A percentile compares a stretch with the other conserved stretches of the same genome.
phyloP scores from a whole-genome alignment of 1,284 basidiomycete species.

The Amylostereum chailletii region DNA sequence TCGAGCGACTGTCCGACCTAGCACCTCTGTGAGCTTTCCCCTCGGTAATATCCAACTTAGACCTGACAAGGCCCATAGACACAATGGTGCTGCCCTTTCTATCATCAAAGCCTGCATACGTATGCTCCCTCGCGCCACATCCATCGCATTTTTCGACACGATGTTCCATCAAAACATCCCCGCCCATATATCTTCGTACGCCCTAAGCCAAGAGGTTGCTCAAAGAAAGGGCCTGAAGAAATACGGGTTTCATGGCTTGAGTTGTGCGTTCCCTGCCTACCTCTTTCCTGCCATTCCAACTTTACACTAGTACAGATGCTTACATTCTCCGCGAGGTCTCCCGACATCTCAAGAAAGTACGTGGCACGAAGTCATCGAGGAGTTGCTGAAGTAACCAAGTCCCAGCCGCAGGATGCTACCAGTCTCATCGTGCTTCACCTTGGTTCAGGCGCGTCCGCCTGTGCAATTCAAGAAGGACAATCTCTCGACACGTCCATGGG shows the following conservation, averaged over 20 bases:
- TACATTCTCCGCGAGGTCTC: constrained; percentile 60
- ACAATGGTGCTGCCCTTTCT: constrained; percentile 53
- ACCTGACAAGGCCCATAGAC: constrained; percentile 26
- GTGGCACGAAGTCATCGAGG: not conserved
- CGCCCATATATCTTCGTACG: constrained; percentile 65
- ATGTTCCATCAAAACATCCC: constrained; percentile 78
- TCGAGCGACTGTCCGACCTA: constrained; percentile 69
- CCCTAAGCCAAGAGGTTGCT: constrained; percentile 60
- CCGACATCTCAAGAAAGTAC: constrained; percentile 45
- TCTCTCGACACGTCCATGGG: constrained; percentile 82
- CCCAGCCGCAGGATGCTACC: constrained; percentile 27
- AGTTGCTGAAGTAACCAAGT: too few relatives aligned
- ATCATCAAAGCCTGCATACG: constrained; percentile 56
- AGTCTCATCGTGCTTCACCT: constrained; percentile 79
- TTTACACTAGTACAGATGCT: constrained; percentile 31
- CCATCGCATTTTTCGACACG: constrained; percentile 77
- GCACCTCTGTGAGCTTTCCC: constrained; percentile 61
- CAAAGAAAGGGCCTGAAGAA: constrained; percentile 64
- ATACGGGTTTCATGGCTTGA: constrained; percentile 84
- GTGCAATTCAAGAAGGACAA: constrained; percentile 61
- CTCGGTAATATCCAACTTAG: not conserved
- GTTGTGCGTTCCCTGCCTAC: constrained; percentile 34
- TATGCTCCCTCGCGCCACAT: constrained; percentile 51
- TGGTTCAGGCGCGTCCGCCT: constrained; percentile 79
- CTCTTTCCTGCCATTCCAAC: constrained; percentile 24